Evolutionary conservation across 129 eudicot genomes (phyloP), one percentile per base, ranked within the genome.

Genomic region (Centrapalus pauciflorus): DNA sequence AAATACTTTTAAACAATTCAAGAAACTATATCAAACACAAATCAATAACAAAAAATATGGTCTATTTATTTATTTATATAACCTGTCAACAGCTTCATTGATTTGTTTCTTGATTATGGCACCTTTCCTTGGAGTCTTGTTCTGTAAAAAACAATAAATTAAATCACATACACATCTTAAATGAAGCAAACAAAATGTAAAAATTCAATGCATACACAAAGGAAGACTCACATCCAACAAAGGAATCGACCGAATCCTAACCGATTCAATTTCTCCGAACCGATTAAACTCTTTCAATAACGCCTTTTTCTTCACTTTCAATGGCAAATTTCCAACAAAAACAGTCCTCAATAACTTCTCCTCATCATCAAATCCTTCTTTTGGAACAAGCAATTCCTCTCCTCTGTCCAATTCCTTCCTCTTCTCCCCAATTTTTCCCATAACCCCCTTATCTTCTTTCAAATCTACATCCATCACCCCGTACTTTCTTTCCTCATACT

Each of bases 331-430:
- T 54, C 99, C 99, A 64, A 94, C 97, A 81, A 94, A 94, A 24
- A 89, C 82, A 34, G 99, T 94, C 77, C 99, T 89, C 61, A 84
- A 75, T 45, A 94, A 64, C 85, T 94, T 94, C n/a, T 75, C 82
- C 60, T 94, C 99, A 68, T 94, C 97, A 82, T 94, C 99, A 67
- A 89, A 94, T n/a, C 97, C 97, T 61, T 94, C 99, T 74, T 87
- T 83, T 2, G 83, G 41, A 27, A 82, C 96, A 81, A 71, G 77
- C 78, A 77, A 16, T 58, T 87, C 85, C 71, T 79, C 93, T 10
- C 60, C 79, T 48, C 69, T 84, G 59, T 89, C 97, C 59, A 77
- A 61, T 7, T 70, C 76, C 85, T 94, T 94, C 90, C 99, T 86
- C 83, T 94, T 89, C 77, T 56, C 82, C 49, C 99, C 99, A 69